Percentiles rank a stretch among this genome's conserved stretches.
phyloP scores from a whole-genome alignment of 2,329 filamentous ascomycete species.

The Blastomyces silverae region DNA sequence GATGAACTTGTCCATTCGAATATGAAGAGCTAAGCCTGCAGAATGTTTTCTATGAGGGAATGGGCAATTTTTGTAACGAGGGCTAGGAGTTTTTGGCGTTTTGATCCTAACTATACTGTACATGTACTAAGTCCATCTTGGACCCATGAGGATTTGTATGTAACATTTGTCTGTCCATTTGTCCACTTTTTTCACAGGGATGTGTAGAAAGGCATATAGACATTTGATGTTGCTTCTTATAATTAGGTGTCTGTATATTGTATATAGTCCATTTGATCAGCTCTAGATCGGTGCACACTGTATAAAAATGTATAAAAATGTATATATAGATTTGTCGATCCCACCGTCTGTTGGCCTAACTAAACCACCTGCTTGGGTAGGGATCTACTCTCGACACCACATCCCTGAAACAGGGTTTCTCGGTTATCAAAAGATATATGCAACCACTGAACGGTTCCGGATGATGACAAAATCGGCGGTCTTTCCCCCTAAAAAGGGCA shows the following conservation, averaged over 20 bases:
- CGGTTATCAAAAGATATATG: no score
- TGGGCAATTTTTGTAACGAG: not conserved
- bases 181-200: not conserved
- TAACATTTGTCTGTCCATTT: not conserved
- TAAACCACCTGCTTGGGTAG: no score
- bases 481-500: not conserved
- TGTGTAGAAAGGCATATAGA: not conserved
- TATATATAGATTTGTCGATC: not conserved
- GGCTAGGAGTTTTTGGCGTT: not conserved
- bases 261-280: not conserved
- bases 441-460: no score
- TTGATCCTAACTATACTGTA: not conserved
- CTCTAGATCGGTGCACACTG: not conserved
- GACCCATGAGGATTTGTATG: not conserved
- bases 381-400: no score
- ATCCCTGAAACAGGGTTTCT: no score
- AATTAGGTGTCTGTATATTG: not conserved
- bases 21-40: not conserved
- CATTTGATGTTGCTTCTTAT: not conserved
- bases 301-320: not conserved
- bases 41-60: not conserved
- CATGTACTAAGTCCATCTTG: not conserved
- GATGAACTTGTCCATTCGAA: not conserved
- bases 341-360: no score
- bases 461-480: not conserved